Base-by-base conservation (phyloP, 805 yeast genomes). In the Blastobotrys terrestris region DNA sequence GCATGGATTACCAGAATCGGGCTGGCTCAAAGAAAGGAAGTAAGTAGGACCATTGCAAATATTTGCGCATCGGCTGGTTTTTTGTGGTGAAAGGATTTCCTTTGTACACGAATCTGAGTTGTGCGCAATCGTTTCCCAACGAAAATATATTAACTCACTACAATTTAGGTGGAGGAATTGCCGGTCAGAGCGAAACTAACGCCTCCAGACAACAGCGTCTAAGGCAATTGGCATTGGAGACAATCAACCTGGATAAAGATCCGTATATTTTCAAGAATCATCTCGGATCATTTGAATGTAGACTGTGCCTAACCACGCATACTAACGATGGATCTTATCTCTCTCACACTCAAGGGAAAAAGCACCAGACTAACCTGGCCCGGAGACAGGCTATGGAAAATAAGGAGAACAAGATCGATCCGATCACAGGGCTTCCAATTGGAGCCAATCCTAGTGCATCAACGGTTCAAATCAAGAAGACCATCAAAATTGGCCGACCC, bases 11-110 rank as follows among this genome's bases (percentile, higher is more conserved):
- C 64, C 91, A 88, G 57, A 87, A 86, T 60, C 71, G 96, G 62
- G 95, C 87, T 2, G 96, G 96, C 45, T 85, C 95, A 4, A 90
- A 90, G 69, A 83, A 87, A 65, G 97, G 97, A 39, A 64, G 67
- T 53, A 52, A 22, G 65, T 53, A 22, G 11, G 8, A 14, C 18
- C 19, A 11, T 43, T 43, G 13, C 31, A n/a, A 13, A 49, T 15
- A 6, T 44, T 31, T n/a, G n/a, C n/a, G n/a, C n/a, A n/a, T n/a
- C n/a, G n/a, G n/a, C n/a, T n/a, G n/a, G n/a, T n/a, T n/a, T n/a
- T n/a, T n/a, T n/a, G n/a, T n/a, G n/a, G n/a, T n/a, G n/a, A n/a
- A n/a, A n/a, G n/a, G n/a, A n/a, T n/a, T n/a, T n/a, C n/a, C n/a
- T n/a, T n/a, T n/a, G n/a, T n/a, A n/a, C n/a, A n/a, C n/a, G n/a